phyloP scores from a whole-genome alignment of 129 eudicot species.

The Artemisia argyi region DNA sequence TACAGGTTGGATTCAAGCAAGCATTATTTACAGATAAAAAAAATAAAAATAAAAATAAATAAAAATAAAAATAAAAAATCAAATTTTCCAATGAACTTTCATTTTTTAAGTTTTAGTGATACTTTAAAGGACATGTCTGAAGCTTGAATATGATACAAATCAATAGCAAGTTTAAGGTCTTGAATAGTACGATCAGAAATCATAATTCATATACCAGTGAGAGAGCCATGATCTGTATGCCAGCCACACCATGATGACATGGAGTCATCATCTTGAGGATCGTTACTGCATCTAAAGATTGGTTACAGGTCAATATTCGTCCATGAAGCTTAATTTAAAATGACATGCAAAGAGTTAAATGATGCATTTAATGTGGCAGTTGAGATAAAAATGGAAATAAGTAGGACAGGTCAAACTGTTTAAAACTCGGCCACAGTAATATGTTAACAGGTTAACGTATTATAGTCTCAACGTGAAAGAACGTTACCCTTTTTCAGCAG shows the following conservation, averaged over 20 bases:
- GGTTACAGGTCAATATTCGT: conserved; percentile 1
- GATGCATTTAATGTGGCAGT: no score
- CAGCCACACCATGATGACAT: conserved; percentile 99
- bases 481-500: conserved; percentile 54
- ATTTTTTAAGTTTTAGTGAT: not conserved
- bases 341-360: not conserved
- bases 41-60: not conserved
- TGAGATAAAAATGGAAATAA: no score
- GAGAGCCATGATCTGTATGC: conserved; percentile 99
- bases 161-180: conserved; percentile 1
- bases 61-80: not conserved
- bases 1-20: conserved; percentile 39
- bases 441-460: not conserved
- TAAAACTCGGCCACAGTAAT: no score
- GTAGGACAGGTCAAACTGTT: no score
- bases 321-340: not conserved
- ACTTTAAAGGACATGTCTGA: not conserved
- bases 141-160: conserved; percentile 1
- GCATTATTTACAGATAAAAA: not conserved
- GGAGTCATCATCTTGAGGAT: conserved; percentile 45
- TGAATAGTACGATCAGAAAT: not conserved
- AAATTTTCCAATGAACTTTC: not conserved
- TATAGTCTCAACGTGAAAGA: conserved; percentile 8
- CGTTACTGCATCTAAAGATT: conserved; percentile 43
- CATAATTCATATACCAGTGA: conserved; percentile 62